Conservation (phyloP, 2,329 filamentous ascomycete genomes). For the Neonectria neomacrospora region DNA sequence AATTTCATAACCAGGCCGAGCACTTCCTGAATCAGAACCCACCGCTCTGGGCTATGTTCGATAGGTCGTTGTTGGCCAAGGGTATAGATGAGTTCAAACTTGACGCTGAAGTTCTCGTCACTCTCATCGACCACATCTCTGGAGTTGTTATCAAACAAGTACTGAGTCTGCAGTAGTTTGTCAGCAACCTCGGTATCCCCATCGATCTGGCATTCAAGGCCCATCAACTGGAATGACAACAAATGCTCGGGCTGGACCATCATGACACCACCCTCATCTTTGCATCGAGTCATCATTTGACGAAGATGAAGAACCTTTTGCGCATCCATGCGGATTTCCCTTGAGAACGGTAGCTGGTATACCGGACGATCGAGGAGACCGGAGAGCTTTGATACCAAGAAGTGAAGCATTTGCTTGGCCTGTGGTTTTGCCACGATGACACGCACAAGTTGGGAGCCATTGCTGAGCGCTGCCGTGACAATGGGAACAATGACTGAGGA, state of each 20-base stretch:
- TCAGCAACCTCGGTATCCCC: constrained; percentile 43
- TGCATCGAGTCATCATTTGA: constrained; percentile 58
- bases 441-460: constrained; percentile 62
- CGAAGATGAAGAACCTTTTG: constrained; percentile 50
- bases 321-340: constrained; percentile 53
- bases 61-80: constrained; percentile 63
- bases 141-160: constrained; percentile 55
- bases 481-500: constrained; percentile 76
- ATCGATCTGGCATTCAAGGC: constrained; percentile 59
- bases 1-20: not conserved
- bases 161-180: constrained; percentile 54
- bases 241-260: constrained; percentile 73
- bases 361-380: constrained; percentile 65
- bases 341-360: constrained; percentile 68
- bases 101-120: constrained; percentile 70
- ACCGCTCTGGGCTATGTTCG: constrained; percentile 65
- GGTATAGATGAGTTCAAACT: constrained; percentile 72
- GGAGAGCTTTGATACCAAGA: constrained; percentile 54
- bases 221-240: constrained; percentile 72
- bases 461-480: constrained; percentile 63
- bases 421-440: constrained; percentile 72
- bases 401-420: constrained; percentile 66
- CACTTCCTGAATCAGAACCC: constrained; percentile 62
- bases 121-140: constrained; percentile 73
- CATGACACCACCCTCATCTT: constrained; percentile 61